Conservation (phyloP, 768 basidiomycete genomes). For the Amanita rimosa region DNA sequence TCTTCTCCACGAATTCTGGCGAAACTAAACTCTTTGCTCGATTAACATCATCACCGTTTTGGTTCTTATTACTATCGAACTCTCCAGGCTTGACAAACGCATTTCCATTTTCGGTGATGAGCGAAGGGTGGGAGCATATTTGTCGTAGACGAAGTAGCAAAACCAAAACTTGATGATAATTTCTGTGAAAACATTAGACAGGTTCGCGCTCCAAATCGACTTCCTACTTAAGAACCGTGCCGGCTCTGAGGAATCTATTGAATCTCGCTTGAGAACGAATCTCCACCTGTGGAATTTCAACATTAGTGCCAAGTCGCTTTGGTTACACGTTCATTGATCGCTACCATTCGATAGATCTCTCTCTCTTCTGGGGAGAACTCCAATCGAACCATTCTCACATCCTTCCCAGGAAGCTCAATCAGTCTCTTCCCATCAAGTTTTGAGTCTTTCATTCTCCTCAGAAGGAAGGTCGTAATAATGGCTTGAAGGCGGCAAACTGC, state of each 20-base stretch:
- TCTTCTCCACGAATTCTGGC: conserved; percentile 34
- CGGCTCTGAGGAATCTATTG: conserved; percentile 48
- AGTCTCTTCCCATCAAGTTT: conserved; percentile 55
- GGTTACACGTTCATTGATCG: not conserved
- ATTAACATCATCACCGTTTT: conserved; percentile 27
- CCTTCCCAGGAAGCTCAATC: conserved; percentile 53
- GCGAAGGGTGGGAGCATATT: conserved; percentile 54
- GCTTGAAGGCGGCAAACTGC: conserved; percentile 52
- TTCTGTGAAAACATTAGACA: conserved; percentile 18
- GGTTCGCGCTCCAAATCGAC: not conserved
- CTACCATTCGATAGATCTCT: conserved; percentile 47
- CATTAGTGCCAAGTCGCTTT: not conserved
- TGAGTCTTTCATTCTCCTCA: conserved; percentile 56
- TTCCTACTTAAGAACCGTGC: conserved; percentile 56
- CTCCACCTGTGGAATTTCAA: conserved; percentile 30
- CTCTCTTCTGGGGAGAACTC: conserved; percentile 52
- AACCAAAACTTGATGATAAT: conserved; percentile 45
- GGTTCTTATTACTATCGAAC: conserved; percentile 21
- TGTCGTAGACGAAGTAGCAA: conserved; percentile 48
- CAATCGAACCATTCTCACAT: conserved; percentile 35
- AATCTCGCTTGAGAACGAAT: conserved; percentile 45
- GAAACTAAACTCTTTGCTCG: conserved; percentile 35
- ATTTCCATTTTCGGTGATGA: conserved; percentile 46
- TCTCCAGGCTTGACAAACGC: conserved; percentile 34
- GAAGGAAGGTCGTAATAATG: conserved; percentile 38